Evolutionary conservation across 257 asterid species (phyloP), one percentile per base, ranked within the genome.

Genomic region (Scutellaria minor): DNA sequence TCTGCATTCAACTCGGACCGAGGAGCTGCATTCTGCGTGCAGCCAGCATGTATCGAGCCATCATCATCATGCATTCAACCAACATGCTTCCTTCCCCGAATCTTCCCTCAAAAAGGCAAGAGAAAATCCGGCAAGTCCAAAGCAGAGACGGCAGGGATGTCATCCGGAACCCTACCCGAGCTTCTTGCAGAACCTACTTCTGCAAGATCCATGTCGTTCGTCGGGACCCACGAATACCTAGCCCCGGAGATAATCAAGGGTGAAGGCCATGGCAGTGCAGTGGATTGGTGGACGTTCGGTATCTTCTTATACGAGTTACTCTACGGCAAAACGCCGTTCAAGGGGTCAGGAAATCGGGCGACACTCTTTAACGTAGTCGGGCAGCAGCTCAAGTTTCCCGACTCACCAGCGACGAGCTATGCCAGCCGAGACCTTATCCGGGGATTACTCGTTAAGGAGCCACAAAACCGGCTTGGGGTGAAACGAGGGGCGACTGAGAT

Each of bases 251-350:
- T 90, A 42, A 90, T 90, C 66, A 90, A 89, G 76, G 97, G 93
- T 9, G 97, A 91, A 82, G 97, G 97, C 67, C 97, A 91, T 46
- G 97, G 97, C 12, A 91, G 96, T 71, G 96, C 94, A 1, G 97
- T 91, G 45, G 97, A 91, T 68, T 91, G 97, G 97, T 91, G 97
- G 97, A 91, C 97, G 4, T 91, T 91, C 24, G 97, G 97, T 6
- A 76, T 91, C 60, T 91, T 91, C 83, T 76, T 91, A 44, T 87
- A 91, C 13, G 97, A 90, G 56, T 78, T 90, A 51, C 82, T 90
- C 1, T 90, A 90, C 2, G 97, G 97, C 2, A 90, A 87, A 74
- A 91, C 96, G 20, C 96, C 96, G 0, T 90, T 90, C 66, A 90
- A 90, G 87, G 97, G 97, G 1, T 81, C 96, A 0, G 96, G 89